phyloP scores from a whole-genome alignment of 345 rosid genomes.

The sweet orange (Citrus sinensis) region DVS_A1.0 CM039165.1:32712501-32713000 shows the following conservation, averaged over 20 bases:
- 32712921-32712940: neutral
- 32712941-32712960: neutral
- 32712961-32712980: neutral
- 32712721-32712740: neutral
- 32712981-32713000: neutral
- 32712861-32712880: neutral
- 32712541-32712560: neutral
- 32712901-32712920: neutral
- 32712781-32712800: neutral
- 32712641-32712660: neutral
- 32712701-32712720: neutral
- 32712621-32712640: neutral
- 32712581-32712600: neutral
- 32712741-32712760: neutral
- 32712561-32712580: neutral
- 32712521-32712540: neutral
- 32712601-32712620: neutral
- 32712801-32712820: neutral
- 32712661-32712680: neutral
- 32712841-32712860: neutral
- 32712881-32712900: neutral
- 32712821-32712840: neutral
- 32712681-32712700: neutral
- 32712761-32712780: neutral
- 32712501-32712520: neutral